Conservation (phyloP, 2,329 filamentous ascomycete species). For the Uncinocarpus reesii region DNA sequence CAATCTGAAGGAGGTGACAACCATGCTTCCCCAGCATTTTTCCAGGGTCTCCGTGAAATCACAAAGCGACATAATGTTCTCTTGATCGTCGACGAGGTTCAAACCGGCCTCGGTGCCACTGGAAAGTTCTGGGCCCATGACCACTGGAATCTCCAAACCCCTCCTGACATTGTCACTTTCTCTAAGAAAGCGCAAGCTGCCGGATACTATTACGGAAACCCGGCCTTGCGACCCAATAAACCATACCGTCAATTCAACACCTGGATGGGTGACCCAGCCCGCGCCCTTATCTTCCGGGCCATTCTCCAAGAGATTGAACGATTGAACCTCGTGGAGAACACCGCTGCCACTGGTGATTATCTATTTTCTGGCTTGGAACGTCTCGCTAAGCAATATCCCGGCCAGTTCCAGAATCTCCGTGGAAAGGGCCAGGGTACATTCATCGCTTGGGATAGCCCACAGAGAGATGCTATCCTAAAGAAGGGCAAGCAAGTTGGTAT, state of each 20-base stretch:
- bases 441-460: conserved; percentile 79
- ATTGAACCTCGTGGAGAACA: conserved; percentile 67
- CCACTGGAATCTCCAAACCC: conserved; percentile 71
- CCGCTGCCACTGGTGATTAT: conserved; percentile 67
- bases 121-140: conserved; percentile 96
- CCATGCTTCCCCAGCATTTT: conserved; percentile 80
- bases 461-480: conserved; percentile 66
- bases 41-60: conserved; percentile 68
- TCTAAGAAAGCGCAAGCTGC: conserved; percentile 92
- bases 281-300: conserved; percentile 72
- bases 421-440: conserved; percentile 85
- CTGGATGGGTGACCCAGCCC: conserved; percentile 88
- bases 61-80: conserved; percentile 59
- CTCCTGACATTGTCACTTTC: conserved; percentile 91
- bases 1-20: conserved; percentile 93
- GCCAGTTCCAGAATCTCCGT: conserved; percentile 69
- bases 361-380: conserved; percentile 59
- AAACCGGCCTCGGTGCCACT: conserved; percentile 84
- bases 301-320: conserved; percentile 74
- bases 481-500: conserved; percentile 70
- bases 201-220: conserved; percentile 81
- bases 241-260: conserved; percentile 96
- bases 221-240: conserved; percentile 73
- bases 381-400: conserved; percentile 61
- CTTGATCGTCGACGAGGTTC: conserved; percentile 87